Evolutionary conservation across 2,329 filamentous ascomycete genomes (phyloP).

Genomic region (Beauveria sp.): DNA sequence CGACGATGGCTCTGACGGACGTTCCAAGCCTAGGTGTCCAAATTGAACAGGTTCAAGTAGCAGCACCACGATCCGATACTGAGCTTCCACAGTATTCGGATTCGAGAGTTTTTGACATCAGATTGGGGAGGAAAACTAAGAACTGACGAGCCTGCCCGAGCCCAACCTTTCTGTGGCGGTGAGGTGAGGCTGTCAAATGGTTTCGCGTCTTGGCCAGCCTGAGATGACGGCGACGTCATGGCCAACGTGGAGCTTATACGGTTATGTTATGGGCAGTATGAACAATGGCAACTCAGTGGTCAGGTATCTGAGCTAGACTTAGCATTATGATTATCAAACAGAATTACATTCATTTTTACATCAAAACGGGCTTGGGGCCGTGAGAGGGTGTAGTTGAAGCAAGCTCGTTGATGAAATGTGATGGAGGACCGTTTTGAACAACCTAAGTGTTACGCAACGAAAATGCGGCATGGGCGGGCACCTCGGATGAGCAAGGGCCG

Average conservation of each 20-base stretch:
- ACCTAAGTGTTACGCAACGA: background rate
- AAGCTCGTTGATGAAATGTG: background rate
- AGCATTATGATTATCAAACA: background rate
- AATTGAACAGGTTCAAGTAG: background rate
- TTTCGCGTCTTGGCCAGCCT: background rate
- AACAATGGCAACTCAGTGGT: background rate
- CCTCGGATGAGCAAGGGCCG: background rate
- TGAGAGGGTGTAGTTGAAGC: background rate
- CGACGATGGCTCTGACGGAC: background rate
- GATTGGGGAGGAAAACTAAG: background rate
- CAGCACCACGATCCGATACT: background rate
- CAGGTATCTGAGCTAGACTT: background rate
- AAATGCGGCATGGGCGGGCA: background rate
- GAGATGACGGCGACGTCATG: background rate
- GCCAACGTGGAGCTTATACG: background rate
- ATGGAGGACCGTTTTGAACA: background rate
- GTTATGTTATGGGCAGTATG: background rate
- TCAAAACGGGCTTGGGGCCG: background rate
- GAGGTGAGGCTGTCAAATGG: background rate
- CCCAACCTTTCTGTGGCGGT: background rate
- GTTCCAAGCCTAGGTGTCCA: background rate
- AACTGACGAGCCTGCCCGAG: background rate
- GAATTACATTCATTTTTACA: background rate
- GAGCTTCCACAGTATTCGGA: constrained; percentile 5
- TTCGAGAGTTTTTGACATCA: background rate